Conservation (phyloP, 179 eudicot genomes). For the Beta macrorhiza region DNA sequence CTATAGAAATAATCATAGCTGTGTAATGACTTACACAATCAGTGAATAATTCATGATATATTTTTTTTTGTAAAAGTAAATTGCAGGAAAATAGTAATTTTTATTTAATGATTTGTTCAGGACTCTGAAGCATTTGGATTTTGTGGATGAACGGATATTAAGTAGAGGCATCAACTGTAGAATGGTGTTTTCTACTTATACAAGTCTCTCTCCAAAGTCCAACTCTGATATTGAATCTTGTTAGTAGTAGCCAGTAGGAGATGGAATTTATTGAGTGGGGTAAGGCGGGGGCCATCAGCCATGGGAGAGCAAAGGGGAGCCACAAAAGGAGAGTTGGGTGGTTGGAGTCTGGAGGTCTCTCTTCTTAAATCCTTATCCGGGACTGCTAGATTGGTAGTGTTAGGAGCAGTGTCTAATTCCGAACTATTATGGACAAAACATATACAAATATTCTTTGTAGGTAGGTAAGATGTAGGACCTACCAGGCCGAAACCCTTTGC, state of each 20-base stretch:
- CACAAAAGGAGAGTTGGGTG: neutral
- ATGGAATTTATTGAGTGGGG: neutral
- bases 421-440: neutral
- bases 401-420: neutral
- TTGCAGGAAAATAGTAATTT: neutral
- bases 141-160: neutral
- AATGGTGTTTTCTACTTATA: neutral
- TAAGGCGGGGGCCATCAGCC: neutral
- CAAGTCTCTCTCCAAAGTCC: neutral
- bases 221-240: neutral
- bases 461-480: too few species aligned
- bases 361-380: neutral
- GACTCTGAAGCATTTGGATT: neutral
- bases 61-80: neutral
- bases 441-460: too few species aligned
- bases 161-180: neutral
- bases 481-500: too few species aligned
- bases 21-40: too few species aligned
- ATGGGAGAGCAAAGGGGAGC: constrained; percentile 7
- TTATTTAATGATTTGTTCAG: neutral
- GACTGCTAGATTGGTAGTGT: neutral
- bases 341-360: neutral
- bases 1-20: too few species aligned
- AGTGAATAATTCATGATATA: neutral
- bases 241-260: neutral